Percentiles rank a stretch among this genome's conserved stretches.
Evolutionary conservation across 306 rosid species (phyloP).

Genomic region (Bauhinia variegata): DNA sequence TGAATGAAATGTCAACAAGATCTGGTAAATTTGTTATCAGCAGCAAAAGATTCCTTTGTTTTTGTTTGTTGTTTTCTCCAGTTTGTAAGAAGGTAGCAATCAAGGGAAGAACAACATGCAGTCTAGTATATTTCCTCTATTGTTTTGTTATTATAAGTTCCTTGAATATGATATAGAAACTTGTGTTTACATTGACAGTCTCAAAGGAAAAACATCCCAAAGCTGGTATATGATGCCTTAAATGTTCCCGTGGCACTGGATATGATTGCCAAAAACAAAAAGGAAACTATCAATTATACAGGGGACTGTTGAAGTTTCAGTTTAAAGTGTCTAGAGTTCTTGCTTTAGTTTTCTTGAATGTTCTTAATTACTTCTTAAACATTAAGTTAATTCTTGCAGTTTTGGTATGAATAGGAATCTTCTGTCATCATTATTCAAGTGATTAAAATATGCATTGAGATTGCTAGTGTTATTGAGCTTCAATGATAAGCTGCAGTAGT

Average conservation of each 20-base stretch:
- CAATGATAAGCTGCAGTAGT: too few species aligned
- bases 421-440: too few species aligned
- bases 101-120: conserved; percentile 43
- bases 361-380: too few species aligned
- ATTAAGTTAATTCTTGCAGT: too few species aligned
- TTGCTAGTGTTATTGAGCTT: too few species aligned
- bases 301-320: too few species aligned
- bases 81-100: conserved; percentile 39
- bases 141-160: neutral
- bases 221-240: conserved; percentile 46
- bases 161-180: neutral
- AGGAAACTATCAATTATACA: conserved; percentile 9
- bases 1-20: neutral
- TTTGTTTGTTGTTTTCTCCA: conserved; percentile 7
- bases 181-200: conserved; percentile 9
- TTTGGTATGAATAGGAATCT: too few species aligned
- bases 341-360: too few species aligned
- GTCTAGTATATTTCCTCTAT: conserved; percentile 31
- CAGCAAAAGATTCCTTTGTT: neutral
- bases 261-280: conserved; percentile 43
- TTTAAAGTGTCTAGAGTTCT: too few species aligned
- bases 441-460: too few species aligned
- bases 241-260: conserved; percentile 48
- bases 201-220: conserved; percentile 42
- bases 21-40: neutral